Conservation (phyloP, 2,329 filamentous ascomycete species). For the Talaromyces sp. region DNA sequence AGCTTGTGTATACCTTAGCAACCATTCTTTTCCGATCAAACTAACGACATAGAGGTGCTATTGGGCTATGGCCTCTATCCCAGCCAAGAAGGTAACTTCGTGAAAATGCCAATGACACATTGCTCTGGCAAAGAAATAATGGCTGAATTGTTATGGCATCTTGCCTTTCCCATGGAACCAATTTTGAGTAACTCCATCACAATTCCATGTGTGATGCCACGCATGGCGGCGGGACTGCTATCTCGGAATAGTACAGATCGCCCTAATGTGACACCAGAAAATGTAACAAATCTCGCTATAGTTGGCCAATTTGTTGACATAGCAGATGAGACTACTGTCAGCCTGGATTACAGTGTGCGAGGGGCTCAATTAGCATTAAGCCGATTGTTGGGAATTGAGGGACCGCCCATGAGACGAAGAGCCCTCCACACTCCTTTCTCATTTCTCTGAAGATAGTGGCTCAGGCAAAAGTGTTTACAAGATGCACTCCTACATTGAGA, state of each 20-base stretch:
- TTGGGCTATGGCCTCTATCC: not conserved
- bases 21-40: conserved; percentile 37
- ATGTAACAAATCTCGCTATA: conserved; percentile 33
- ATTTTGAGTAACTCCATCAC: conserved; percentile 24
- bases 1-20: conserved; percentile 38
- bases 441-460: too few relatives aligned
- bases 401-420: not conserved
- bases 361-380: conserved; percentile 33
- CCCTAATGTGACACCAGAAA: conserved; percentile 33
- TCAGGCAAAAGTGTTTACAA: too few relatives aligned
- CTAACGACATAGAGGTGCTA: not conserved
- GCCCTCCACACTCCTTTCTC: too few relatives aligned
- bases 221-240: conserved; percentile 34
- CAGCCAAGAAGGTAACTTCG: not conserved
- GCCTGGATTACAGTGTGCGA: conserved; percentile 34
- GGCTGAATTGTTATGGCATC: conserved; percentile 33
- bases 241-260: conserved; percentile 31
- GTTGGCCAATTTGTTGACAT: conserved; percentile 41
- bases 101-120: conserved; percentile 26
- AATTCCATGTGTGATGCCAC: conserved; percentile 38
- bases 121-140: conserved; percentile 39
- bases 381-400: conserved; percentile 20
- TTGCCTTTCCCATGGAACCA: conserved; percentile 28
- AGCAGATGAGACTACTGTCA: conserved; percentile 32
- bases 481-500: too few relatives aligned